Percentiles rank a stretch among this genome's conserved stretches.
Evolutionary conservation across 2,329 filamentous ascomycete genomes (phyloP).

Genomic region (Magnaporthales sp.): DNA sequence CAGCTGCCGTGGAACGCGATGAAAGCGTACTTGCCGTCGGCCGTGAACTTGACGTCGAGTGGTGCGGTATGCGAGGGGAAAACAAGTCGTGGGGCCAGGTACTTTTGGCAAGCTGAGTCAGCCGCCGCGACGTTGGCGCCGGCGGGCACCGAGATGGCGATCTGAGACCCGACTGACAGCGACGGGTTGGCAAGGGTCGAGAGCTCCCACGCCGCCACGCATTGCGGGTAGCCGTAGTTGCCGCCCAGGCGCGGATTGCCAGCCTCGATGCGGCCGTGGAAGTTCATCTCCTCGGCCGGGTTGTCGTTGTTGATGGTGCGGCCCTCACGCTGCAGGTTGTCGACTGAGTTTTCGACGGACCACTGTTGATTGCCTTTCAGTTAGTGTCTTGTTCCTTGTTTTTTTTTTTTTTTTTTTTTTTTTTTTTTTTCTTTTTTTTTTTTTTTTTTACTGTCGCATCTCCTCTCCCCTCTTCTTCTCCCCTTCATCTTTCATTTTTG

Average conservation of each 20-base stretch:
- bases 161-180: constrained; percentile 24
- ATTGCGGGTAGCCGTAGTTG: constrained; percentile 57
- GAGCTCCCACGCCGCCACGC: constrained; percentile 48
- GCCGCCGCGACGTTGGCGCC: constrained; percentile 15
- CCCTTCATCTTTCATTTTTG: too few relatives aligned
- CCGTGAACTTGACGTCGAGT: constrained; percentile 54
- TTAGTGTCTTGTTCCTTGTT: neutral
- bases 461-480: too few relatives aligned
- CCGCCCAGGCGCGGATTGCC: constrained; percentile 19
- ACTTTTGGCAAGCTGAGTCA: constrained; percentile 19
- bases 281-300: constrained; percentile 58
- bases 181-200: constrained; percentile 23
- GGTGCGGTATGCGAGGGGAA: constrained; percentile 50
- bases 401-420: neutral
- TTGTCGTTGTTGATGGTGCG: constrained; percentile 51
- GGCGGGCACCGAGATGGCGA: constrained; percentile 18
- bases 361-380: constrained; percentile 19
- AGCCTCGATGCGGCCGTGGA: constrained; percentile 36
- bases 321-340: constrained; percentile 43
- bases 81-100: constrained; percentile 34
- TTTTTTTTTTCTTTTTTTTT: too few relatives aligned
- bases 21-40: constrained; percentile 44
- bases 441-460: too few relatives aligned
- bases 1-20: constrained; percentile 56
- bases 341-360: constrained; percentile 55